These are phyloP conservation scores for Dittrichia graveolens DNA, from an alignment of 129 eudicot species.

Conservation along the genomic window DNA sequence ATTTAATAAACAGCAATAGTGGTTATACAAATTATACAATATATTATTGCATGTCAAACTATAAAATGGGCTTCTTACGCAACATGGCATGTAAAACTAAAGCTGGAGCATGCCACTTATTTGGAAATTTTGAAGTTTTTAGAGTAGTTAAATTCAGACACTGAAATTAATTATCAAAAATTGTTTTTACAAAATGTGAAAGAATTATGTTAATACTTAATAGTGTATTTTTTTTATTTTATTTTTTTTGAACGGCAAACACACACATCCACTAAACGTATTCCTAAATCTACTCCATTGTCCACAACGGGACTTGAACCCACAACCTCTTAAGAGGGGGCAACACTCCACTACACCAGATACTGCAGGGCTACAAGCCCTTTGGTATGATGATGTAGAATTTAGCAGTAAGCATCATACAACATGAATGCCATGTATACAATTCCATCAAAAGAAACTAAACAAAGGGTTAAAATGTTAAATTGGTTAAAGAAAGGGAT, in stretches of 20 bases:
- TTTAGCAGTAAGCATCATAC: neutral
- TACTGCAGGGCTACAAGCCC: too few species aligned
- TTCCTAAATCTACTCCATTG: too few species aligned
- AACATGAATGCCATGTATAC: neutral
- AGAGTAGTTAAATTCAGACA: neutral
- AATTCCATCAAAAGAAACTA: neutral
- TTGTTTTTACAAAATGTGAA: neutral
- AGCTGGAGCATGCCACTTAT: conserved; percentile 6
- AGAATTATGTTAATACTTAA: neutral
- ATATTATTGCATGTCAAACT: neutral
- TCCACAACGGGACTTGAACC: too few species aligned
- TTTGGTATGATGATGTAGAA: neutral
- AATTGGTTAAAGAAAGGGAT: neutral
- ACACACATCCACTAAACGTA: too few species aligned
- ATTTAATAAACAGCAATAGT: neutral
- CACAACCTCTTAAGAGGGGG: too few species aligned
- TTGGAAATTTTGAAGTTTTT: neutral
- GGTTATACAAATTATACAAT: neutral
- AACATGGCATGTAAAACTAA: too few species aligned
- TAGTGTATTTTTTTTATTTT: too few species aligned
- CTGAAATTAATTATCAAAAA: neutral
- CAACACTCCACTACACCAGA: too few species aligned
- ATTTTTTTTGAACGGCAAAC: too few species aligned
- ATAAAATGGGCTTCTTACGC: neutral
- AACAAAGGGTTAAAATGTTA: neutral